Conservation (phyloP, 495 filamentous ascomycete species). For the Tirmania nivea region DNA sequence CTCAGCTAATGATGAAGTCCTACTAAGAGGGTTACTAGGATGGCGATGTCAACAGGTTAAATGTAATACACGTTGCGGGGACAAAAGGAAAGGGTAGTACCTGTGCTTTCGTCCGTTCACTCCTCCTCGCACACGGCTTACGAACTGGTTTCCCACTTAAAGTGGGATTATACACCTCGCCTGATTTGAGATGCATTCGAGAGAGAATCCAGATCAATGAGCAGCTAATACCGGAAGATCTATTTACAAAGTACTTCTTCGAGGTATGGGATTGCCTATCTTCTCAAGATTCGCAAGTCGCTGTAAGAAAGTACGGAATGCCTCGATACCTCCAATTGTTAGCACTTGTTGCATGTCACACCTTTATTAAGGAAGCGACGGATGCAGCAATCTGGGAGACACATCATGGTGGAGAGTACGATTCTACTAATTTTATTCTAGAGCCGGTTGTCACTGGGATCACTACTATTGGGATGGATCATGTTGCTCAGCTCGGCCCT, state of each 20-base stretch:
- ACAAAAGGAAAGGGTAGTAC: conserved; percentile 87
- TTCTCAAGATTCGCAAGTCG: background rate
- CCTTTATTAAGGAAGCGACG: conserved; percentile 25
- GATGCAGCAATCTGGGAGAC: conserved; percentile 26
- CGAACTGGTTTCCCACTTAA: conserved; percentile 26
- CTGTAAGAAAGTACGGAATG: conserved; percentile 14
- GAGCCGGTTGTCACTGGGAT: conserved; percentile 21
- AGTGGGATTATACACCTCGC: conserved; percentile 71
- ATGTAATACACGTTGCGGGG: conserved; percentile 65
- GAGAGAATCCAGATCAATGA: conserved; percentile 77
- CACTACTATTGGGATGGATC: conserved; percentile 29
- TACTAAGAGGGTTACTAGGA: conserved; percentile 23
- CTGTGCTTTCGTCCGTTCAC: conserved; percentile 42
- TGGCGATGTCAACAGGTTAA: conserved; percentile 53
- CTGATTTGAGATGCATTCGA: conserved; percentile 67
- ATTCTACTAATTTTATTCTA: conserved; percentile 28
- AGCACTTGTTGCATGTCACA: conserved; percentile 26
- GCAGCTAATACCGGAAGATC: conserved; percentile 45
- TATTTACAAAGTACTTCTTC: conserved; percentile 73
- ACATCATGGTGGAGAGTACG: conserved; percentile 31
- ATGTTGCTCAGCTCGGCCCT: conserved; percentile 27
- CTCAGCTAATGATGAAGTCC: conserved; percentile 1
- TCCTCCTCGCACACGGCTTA: conserved; percentile 25
- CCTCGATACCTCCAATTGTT: conserved; percentile 39
- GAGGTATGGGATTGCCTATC: conserved; percentile 60